Evolutionary conservation across 805 yeast genomes (phyloP).

Genomic region (Schizosaccharomyces japonicus): DNA sequence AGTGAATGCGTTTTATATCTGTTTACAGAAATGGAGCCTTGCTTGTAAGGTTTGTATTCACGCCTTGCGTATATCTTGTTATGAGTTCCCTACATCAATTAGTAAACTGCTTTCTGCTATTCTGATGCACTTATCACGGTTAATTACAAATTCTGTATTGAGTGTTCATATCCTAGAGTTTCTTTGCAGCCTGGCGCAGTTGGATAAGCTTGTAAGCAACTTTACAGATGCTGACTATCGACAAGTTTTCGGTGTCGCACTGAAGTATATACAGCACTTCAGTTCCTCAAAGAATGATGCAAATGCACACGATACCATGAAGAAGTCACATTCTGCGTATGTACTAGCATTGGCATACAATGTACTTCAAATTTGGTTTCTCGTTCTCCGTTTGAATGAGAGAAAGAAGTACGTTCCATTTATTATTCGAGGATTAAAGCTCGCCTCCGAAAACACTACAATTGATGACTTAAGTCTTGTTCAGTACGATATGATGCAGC

Average conservation of each 20-base stretch:
- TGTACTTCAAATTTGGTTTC: slow-evolving; percentile 48
- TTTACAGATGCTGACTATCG: slow-evolving; percentile 57
- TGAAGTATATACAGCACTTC: slow-evolving; percentile 53
- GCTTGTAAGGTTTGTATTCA: slow-evolving; percentile 61
- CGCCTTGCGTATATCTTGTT: slow-evolving; percentile 52
- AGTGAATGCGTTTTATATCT: slow-evolving; percentile 33
- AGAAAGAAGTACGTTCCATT: slow-evolving; percentile 39
- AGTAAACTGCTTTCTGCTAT: slow-evolving; percentile 31
- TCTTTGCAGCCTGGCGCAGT: slow-evolving; percentile 36
- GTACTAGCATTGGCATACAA: slow-evolving; percentile 38
- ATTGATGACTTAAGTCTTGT: slow-evolving; percentile 14
- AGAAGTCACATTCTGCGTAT: slow-evolving; percentile 27
- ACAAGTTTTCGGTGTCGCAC: slow-evolving; percentile 61
- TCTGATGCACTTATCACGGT: slow-evolving; percentile 16
- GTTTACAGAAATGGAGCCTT: slow-evolving; percentile 51
- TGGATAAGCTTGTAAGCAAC: slow-evolving; percentile 43
- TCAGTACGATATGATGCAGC: slow-evolving; percentile 31
- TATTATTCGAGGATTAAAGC: slow-evolving; percentile 32
- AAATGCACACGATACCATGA: not conserved
- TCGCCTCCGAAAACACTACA: slow-evolving; percentile 12
- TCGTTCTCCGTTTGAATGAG: slow-evolving; percentile 34
- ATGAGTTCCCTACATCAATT: slow-evolving; percentile 52
- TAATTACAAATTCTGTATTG: slow-evolving; percentile 45
- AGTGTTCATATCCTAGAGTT: slow-evolving; percentile 58
- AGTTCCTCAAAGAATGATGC: slow-evolving; percentile 16